A percentile compares a stretch with the other conserved stretches of the same genome.
Evolutionary conservation across 176 grass and related monocot species (phyloP).

Genomic region (Carex myosuroides): DNA sequence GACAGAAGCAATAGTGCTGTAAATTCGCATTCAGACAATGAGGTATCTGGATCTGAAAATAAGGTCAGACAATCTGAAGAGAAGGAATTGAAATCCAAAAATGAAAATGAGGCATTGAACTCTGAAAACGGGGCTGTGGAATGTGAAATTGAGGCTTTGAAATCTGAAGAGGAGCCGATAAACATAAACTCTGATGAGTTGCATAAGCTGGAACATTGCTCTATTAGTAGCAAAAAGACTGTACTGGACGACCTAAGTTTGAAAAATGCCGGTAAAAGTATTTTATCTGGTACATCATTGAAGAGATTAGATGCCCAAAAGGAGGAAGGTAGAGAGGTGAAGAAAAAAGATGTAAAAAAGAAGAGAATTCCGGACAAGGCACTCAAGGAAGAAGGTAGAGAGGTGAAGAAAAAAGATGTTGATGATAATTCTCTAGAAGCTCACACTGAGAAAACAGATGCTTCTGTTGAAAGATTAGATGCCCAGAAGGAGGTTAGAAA

Average conservation of each 20-base stretch:
- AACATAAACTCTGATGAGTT: conserved; percentile 16
- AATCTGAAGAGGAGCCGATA: conserved; percentile 6
- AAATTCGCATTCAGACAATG: conserved; percentile 10
- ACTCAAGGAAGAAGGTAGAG: conserved; percentile 4
- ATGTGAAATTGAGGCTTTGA: not conserved
- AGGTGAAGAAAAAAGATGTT: conserved; percentile 33
- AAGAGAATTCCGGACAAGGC: conserved; percentile 8
- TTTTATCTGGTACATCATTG: conserved; percentile 22
- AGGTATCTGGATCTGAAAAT: conserved; percentile 13
- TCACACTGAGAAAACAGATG: conserved; percentile 28
- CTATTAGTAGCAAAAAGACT: not conserved
- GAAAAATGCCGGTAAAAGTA: conserved; percentile 7
- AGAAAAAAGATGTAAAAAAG: conserved; percentile 19
- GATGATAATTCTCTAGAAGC: conserved; percentile 33
- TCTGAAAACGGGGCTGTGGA: not conserved
- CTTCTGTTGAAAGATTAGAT: conserved; percentile 24
- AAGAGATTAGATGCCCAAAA: too few relatives aligned
- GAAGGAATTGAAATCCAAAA: conserved; percentile 9
- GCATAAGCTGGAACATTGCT: conserved; percentile 15
- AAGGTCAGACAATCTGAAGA: not conserved
- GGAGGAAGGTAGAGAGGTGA: too few relatives aligned
- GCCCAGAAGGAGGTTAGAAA: conserved; percentile 34
- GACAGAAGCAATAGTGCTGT: not conserved
- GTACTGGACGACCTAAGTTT: not conserved
- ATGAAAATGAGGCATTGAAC: conserved; percentile 14